Base-by-base conservation (phyloP, 2,329 filamentous ascomycete species). In the Westerdykella ornata region DNA sequence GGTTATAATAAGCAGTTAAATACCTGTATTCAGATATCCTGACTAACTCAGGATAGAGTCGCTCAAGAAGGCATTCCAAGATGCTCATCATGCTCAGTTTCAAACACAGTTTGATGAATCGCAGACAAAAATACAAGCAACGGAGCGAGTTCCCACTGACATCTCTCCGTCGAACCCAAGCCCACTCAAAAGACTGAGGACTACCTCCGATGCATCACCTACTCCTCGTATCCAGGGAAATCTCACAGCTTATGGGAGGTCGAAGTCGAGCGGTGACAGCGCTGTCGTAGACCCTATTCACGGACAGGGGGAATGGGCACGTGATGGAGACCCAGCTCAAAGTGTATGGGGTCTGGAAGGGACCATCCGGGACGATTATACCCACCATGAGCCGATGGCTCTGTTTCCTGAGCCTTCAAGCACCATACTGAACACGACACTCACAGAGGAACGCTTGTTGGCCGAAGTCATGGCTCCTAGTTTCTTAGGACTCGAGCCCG, bases 351-450 rank as follows among this genome's bases (percentile, higher is more conserved):
- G 47, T 4, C 44, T 66, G 7, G 56, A 63, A 29, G 63, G 56
- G 4, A 64, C 61, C 11, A 51, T 69, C 26, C 50, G 52, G 18
- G 50, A 62, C 3, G 52, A 65, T 26, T 71, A 68, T 38, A 57
- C 49, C 14, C 38, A 59, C 12, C 68, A 71, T 43, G 62, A 71
- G 19, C 67, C 68, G 1, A 53, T 53, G 30, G 51, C 54, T 28
- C 57, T 70, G 57, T 72, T 71, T 43, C 57, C 54, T 35, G 63
- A 68, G 20, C 56, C 57, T 30, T 70, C 68, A 12, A 70, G 63
- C 44, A 72, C 70, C 1, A 49, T 70, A 12, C 63, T 64, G 3
- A 66, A 70, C 43, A 67, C 63, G 26, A 67, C 64, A 22, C 59
- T 63, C 9, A 68, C 63, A 14, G 65, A 70, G 45, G 59, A 66